Percentiles rank a stretch among this genome's conserved stretches.
phyloP scores from a whole-genome alignment of 345 rosid species.

The Melaleuca quinquenervia region DNA sequence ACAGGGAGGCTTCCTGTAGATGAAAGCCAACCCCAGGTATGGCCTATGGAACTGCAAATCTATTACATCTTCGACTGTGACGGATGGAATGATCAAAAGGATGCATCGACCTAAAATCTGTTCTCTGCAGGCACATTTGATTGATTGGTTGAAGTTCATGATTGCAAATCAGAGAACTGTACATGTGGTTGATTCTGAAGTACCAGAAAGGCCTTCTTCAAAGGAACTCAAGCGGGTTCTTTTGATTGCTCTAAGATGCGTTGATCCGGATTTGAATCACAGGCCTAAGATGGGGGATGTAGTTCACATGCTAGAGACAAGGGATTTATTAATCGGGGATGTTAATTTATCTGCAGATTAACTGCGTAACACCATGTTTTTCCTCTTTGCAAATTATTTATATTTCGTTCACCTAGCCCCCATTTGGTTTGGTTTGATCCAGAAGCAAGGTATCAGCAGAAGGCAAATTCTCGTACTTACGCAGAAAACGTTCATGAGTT shows the following conservation, averaged over 20 bases:
- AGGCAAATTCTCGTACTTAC: background rate
- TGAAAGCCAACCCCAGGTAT: conserved; percentile 36
- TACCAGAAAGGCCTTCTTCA: conserved; percentile 34
- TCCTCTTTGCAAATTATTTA: background rate
- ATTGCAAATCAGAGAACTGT: conserved; percentile 34
- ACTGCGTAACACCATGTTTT: background rate
- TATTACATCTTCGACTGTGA: background rate
- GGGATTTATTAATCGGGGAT: conserved; percentile 39
- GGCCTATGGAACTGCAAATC: background rate
- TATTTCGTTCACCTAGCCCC: background rate
- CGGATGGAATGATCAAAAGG: background rate
- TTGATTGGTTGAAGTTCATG: conserved; percentile 68
- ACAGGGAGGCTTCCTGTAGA: conserved; percentile 44
- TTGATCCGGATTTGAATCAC: conserved; percentile 38
- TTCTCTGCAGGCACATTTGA: conserved; percentile 26
- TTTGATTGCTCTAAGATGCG: conserved; percentile 58
- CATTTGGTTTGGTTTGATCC: conserved; percentile 1
- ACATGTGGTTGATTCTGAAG: conserved; percentile 45
- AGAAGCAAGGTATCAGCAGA: conserved; percentile 8
- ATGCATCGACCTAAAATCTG: background rate
- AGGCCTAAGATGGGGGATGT: conserved; percentile 75
- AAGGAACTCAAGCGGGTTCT: conserved; percentile 56
- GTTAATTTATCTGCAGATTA: background rate
- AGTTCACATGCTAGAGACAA: conserved; percentile 64
- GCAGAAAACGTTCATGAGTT: background rate